phyloP scores from a whole-genome alignment of 768 basidiomycete genomes.

The Suillus subaureus region DNA sequence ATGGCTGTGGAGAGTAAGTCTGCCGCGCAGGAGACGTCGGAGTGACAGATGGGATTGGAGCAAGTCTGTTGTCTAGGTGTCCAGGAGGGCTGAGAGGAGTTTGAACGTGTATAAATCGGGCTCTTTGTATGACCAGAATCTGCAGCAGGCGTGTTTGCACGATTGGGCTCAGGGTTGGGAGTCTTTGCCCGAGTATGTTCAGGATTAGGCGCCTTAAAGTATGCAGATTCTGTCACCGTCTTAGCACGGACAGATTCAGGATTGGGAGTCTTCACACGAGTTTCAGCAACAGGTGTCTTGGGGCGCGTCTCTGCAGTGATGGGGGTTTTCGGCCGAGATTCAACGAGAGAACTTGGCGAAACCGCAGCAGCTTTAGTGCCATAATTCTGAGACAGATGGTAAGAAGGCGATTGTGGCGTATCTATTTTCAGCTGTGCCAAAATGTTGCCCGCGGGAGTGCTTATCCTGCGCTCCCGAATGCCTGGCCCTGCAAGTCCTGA shows the following conservation, averaged over 20 bases:
- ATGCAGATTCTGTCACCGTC: constrained; percentile 18
- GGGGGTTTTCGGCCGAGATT: constrained; percentile 16
- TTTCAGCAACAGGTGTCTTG: constrained; percentile 20
- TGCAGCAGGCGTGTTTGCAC: constrained; percentile 18
- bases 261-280: constrained; percentile 23
- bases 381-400: constrained; percentile 24
- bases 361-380: constrained; percentile 9
- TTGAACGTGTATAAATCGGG: constrained; percentile 1
- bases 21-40: constrained; percentile 44
- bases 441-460: constrained; percentile 39
- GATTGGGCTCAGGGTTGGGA: constrained; percentile 12
- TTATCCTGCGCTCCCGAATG: constrained; percentile 52
- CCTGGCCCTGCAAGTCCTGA: constrained; percentile 26
- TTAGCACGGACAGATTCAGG: constrained; percentile 21
- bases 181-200: constrained; percentile 3
- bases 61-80: constrained; percentile 29
- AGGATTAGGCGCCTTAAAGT: constrained; percentile 1
- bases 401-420: constrained; percentile 19
- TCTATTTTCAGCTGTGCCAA: constrained; percentile 20
- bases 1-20: constrained; percentile 46
- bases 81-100: constrained; percentile 21
- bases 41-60: constrained; percentile 34
- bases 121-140: background rate
- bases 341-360: constrained; percentile 13
- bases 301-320: constrained; percentile 17